phyloP scores from a whole-genome alignment of 805 yeast species.

The Naumovozyma dairenensis region DNA sequence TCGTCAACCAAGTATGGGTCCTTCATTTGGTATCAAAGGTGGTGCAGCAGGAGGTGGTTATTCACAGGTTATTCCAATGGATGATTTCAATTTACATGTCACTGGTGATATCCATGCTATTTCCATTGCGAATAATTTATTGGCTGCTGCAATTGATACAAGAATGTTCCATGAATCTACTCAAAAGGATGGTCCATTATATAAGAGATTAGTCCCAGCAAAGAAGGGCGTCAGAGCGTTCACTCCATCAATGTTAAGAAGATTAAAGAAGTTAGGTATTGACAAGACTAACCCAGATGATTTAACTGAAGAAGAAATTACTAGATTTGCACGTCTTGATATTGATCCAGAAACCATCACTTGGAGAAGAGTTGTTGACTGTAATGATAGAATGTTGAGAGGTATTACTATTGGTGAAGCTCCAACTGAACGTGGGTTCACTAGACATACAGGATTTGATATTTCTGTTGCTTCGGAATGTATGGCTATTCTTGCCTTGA shows the following conservation, averaged over 20 bases:
- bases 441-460: constrained; percentile 70
- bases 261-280: constrained; percentile 62
- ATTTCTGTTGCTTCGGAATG: constrained; percentile 79
- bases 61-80: constrained; percentile 83
- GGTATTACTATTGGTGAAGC: constrained; percentile 75
- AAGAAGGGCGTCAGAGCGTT: constrained; percentile 63
- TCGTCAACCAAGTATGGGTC: constrained; percentile 84
- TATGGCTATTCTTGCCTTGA: constrained; percentile 76
- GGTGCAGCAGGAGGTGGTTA: constrained; percentile 91
- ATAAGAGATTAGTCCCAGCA: constrained; percentile 64
- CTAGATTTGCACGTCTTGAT: constrained; percentile 57
- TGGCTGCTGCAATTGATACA: constrained; percentile 81
- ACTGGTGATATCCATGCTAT: constrained; percentile 85
- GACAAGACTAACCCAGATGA: constrained; percentile 62
- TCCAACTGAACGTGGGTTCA: constrained; percentile 67
- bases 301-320: constrained; percentile 58
- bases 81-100: constrained; percentile 76
- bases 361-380: constrained; percentile 77
- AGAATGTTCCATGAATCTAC: constrained; percentile 78
- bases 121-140: constrained; percentile 68
- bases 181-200: constrained; percentile 61
- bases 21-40: constrained; percentile 81
- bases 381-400: constrained; percentile 71
- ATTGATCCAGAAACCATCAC: constrained; percentile 73
- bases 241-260: constrained; percentile 55